phyloP scores from a whole-genome alignment of 805 yeast genomes.

The Candida yuanshanica region DNA sequence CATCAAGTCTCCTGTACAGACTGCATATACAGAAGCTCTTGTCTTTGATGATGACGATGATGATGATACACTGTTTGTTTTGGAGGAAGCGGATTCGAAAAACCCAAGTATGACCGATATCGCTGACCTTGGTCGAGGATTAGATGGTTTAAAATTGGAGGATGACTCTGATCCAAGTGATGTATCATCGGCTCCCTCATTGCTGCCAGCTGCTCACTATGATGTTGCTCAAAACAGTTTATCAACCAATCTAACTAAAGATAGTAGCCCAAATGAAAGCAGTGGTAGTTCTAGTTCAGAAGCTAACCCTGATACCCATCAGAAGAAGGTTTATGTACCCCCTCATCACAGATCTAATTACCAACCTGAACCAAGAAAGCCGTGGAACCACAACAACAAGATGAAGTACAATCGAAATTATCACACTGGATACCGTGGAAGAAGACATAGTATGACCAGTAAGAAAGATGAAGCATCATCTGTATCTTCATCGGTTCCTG shows the following conservation, averaged over 20 bases:
- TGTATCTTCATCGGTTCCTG: slow-evolving; percentile 32
- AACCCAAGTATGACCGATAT: neutral
- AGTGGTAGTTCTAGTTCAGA: neutral
- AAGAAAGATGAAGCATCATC: slow-evolving; percentile 9
- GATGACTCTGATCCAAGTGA: slow-evolving; percentile 16
- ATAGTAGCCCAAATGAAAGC: neutral
- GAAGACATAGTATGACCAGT: slow-evolving; percentile 15
- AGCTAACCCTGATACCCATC: slow-evolving; percentile 6
- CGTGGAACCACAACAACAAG: slow-evolving; percentile 6
- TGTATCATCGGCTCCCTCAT: slow-evolving; percentile 14
- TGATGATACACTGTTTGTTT: slow-evolving; percentile 34
- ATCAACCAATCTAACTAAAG: neutral
- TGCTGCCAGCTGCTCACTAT: slow-evolving; percentile 4
- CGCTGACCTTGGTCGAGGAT: neutral
- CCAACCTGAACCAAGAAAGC: slow-evolving; percentile 14
- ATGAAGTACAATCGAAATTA: slow-evolving; percentile 2
- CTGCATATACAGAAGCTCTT: slow-evolving; percentile 14
- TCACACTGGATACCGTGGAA: slow-evolving; percentile 1
- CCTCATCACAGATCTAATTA: slow-evolving; percentile 46
- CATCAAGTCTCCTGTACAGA: slow-evolving; percentile 19
- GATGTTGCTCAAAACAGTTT: slow-evolving; percentile 2
- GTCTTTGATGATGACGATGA: slow-evolving; percentile 21
- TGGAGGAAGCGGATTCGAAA: slow-evolving; percentile 28
- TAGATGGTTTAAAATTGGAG: slow-evolving; percentile 9
- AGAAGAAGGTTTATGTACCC: slow-evolving; percentile 35